Evolutionary conservation across 441 rosid species (phyloP), one percentile per base, ranked within the genome.

Genomic region (Francoa sonchifolia): DNA sequence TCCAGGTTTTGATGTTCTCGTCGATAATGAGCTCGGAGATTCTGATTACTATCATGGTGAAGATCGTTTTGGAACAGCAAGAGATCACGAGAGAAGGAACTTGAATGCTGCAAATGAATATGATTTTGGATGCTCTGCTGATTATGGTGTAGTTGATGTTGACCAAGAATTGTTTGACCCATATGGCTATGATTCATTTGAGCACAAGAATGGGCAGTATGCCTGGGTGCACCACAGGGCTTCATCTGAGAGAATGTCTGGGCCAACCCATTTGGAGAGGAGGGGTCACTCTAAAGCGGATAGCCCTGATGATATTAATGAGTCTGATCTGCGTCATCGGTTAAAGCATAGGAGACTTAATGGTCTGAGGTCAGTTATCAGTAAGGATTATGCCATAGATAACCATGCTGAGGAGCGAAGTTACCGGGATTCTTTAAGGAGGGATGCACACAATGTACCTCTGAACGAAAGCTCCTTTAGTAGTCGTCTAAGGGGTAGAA

Each of bases 1-100:
- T 62, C 97, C 97, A 57, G 97, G 97, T 39, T 83, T 88, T 73
- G 87, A 88, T 71, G 97, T 88, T 58, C 85, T 88, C 47, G 97
- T 88, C 57, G 93, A 80, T 44, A 77, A 78, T 58, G 95, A 87
- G 59, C 58, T 62, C n/a, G 40, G 77, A 49, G 83, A 73, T 39
- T 49, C 80, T 42, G 82, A 78, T 50, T 88, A 68, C 59, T 83
- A 69, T 55, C 84, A 62, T 27, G 74, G 68, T 29, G 93, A 74
- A 53, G 95, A 83, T 61, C 78, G 52, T 32, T 83, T 71, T 62
- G 78, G 79, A 42, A 66, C 67, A 41, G 26, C 62, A 6, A 58
- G 72, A 54, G 69, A 61, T 34, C 78, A 59, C 41, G 84, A 83
- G 42, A 69, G 78, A 45, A 56, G 74, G 72, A 68, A 66, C 56